Evolutionary conservation across 208 protist genomes (phyloP).

Genomic region (Acanthamoeba castellanii): DNA sequence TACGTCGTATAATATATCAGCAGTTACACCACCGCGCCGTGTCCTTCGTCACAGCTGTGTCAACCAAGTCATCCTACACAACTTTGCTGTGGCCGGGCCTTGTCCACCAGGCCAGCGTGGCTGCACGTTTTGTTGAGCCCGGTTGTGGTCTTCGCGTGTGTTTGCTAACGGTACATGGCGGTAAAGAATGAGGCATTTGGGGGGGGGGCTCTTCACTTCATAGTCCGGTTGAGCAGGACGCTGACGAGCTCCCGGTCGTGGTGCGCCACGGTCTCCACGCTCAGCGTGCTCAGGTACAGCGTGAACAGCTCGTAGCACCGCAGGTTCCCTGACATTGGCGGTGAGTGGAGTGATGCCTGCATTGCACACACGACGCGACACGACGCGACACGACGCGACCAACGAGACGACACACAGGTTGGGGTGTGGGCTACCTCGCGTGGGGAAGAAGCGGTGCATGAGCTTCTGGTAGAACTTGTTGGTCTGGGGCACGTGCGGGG

Average conservation of each 20-base stretch:
- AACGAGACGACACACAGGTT: neutral
- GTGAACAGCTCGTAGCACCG: slow-evolving; percentile 74
- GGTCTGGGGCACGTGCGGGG: neutral
- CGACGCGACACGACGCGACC: neutral
- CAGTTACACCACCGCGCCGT: too few species aligned
- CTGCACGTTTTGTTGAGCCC: too few species aligned
- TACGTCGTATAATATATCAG: too few species aligned
- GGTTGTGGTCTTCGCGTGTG: too few species aligned
- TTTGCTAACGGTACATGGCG: too few species aligned
- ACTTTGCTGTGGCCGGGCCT: too few species aligned
- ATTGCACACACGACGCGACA: too few species aligned
- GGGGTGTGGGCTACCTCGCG: neutral
- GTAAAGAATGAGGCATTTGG: neutral
- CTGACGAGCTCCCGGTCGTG: slow-evolving; percentile 62
- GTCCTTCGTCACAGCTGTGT: too few species aligned
- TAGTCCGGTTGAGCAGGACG: neutral
- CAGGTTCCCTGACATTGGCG: neutral
- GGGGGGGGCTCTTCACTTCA: neutral
- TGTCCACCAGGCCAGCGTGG: too few species aligned
- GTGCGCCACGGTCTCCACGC: slow-evolving; percentile 33
- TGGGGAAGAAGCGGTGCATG: slow-evolving; percentile 9
- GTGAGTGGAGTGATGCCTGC: too few species aligned
- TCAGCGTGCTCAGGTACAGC: slow-evolving; percentile 45
- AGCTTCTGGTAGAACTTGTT: slow-evolving; percentile 29
- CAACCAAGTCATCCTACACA: too few species aligned